Base-by-base conservation (phyloP, 129 eudicot genomes). In the Sambucus nigra region DNA sequence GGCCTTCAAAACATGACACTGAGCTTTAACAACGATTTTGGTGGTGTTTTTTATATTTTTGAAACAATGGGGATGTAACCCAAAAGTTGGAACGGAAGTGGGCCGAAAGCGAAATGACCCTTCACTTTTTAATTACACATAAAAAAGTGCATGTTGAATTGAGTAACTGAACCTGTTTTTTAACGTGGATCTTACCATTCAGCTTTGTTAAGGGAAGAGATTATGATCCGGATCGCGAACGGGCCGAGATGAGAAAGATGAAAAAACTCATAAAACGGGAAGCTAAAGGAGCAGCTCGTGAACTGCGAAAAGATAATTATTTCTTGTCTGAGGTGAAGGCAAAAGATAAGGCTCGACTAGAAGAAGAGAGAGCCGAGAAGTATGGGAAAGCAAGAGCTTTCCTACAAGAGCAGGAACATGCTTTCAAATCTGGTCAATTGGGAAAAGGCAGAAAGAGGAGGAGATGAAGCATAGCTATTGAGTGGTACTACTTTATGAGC, bases 401-500 rank as follows among this genome's bases (percentile, higher is more conserved):
- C 62, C 96, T 92, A 25, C 99, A 92, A 66, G 99, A 92, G 53
- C 99, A 92, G 72, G 99, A 92, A 65, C 96, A 92, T 64, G 96
- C 96, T 0, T 82, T 69, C 47, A 92, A 92, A 69, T 92, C 96
- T 23, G 96, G 99, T 25, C 99, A 92, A 65, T 67, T 92, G 60
- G 99, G 99, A 32, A 91, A 85, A 58, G 61, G 72, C 35, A 78
- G 60, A 26, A 92, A 86, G 68, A 70, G 88, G 23, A 77, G 94
- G 24, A 69, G 86, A 64, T 76, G 69, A 74, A 53, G 52, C 54
- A 12, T 33, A 18, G 26, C 51, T 35, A 17, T 50, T 11, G 19
- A 33, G 5, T 39, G 11, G 48, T 47, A n/a, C n/a, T n/a, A n/a
- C n/a, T 12, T 25, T 21, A 6, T 25, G 18, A 5, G 5, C 21